Evolutionary conservation across 495 filamentous ascomycete genomes (phyloP).

Genomic region (Neurospora terricola): DNA sequence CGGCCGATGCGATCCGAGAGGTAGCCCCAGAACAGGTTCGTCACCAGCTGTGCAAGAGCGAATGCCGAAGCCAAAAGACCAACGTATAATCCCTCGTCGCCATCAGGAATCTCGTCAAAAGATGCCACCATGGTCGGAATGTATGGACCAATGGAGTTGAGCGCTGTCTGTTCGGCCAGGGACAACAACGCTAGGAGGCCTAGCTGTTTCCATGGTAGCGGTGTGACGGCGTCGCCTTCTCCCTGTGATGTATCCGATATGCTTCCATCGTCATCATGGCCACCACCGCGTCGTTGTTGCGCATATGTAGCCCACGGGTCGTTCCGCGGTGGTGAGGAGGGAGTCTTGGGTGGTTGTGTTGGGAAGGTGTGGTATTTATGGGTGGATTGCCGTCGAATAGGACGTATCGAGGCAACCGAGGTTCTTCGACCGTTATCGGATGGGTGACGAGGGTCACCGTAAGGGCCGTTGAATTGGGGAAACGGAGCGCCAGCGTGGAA

Average conservation of each 20-base stretch:
- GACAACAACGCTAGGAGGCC: slow-evolving; percentile 78
- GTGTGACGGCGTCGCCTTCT: slow-evolving; percentile 40
- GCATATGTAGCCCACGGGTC: slow-evolving; percentile 7
- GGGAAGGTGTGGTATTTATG: slow-evolving; percentile 93
- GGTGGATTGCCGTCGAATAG: slow-evolving; percentile 51
- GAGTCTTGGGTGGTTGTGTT: slow-evolving; percentile 76
- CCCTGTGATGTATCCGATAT: slow-evolving; percentile 4
- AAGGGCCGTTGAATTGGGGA: slow-evolving; percentile 18
- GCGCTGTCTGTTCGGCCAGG: slow-evolving; percentile 85
- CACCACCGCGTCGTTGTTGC: slow-evolving; percentile 4
- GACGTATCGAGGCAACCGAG: slow-evolving; percentile 5
- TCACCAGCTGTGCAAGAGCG: slow-evolving; percentile 81
- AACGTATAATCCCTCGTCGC: slow-evolving; percentile 76
- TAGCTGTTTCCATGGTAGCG: slow-evolving; percentile 76
- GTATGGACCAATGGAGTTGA: slow-evolving; percentile 96
- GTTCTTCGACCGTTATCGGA: slow-evolving; percentile 4
- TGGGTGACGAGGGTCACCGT: slow-evolving; percentile 6
- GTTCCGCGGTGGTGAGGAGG: slow-evolving; percentile 16
- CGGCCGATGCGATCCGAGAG: slow-evolving; percentile 81
- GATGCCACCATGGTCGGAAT: slow-evolving; percentile 81
- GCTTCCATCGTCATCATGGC: slow-evolving; percentile 13
- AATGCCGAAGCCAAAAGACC: slow-evolving; percentile 83
- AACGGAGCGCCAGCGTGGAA: slow-evolving; percentile 42
- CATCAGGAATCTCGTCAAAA: slow-evolving; percentile 67
- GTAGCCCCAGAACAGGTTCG: slow-evolving; percentile 93